These are phyloP conservation scores for Monilinia laxa DNA, from an alignment of 2,329 filamentous ascomycete species.

Conservation along the genomic window DNA sequence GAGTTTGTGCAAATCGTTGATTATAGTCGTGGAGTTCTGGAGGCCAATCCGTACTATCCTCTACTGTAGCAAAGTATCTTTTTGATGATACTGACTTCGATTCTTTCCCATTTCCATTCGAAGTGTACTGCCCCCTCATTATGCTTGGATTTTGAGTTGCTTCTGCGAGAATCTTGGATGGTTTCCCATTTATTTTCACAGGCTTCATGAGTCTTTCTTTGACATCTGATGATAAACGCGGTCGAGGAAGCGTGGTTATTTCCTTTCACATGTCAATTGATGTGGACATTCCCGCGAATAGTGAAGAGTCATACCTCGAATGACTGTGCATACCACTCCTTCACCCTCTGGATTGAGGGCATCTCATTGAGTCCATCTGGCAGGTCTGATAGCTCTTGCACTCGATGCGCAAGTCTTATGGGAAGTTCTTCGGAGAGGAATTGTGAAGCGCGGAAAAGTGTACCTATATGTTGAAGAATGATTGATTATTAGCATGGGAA, in stretches of 20 bases:
- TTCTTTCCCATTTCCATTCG: conserved; percentile 49
- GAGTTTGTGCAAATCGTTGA: conserved; percentile 79
- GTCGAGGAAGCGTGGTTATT: conserved; percentile 82
- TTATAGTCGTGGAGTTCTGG: conserved; percentile 95
- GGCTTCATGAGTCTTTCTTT: conserved; percentile 76
- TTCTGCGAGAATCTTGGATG: conserved; percentile 70
- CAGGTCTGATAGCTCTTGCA: conserved; percentile 87
- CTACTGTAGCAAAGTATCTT: conserved; percentile 88
- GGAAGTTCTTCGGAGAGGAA: conserved; percentile 98
- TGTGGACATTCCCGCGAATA: conserved; percentile 14
- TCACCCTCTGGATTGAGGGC: conserved; percentile 91
- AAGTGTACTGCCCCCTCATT: conserved; percentile 75
- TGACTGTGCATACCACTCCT: conserved; percentile 98
- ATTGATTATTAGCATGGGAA: background rate
- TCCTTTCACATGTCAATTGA: conserved; percentile 58
- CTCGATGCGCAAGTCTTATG: conserved; percentile 92
- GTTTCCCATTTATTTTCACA: conserved; percentile 52
- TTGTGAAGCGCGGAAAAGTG: conserved; percentile 94
- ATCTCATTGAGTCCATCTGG: conserved; percentile 97
- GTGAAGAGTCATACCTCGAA: conserved; percentile 72
- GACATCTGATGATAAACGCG: conserved; percentile 71
- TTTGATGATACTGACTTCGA: conserved; percentile 56
- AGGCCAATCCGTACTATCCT: conserved; percentile 87
- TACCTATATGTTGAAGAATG: conserved; percentile 58
- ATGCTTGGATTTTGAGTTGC: conserved; percentile 90